These are phyloP conservation scores for Kalmusia sp. DNA, from an alignment of 2,329 filamentous ascomycete genomes.

Conservation along the genomic window DNA sequence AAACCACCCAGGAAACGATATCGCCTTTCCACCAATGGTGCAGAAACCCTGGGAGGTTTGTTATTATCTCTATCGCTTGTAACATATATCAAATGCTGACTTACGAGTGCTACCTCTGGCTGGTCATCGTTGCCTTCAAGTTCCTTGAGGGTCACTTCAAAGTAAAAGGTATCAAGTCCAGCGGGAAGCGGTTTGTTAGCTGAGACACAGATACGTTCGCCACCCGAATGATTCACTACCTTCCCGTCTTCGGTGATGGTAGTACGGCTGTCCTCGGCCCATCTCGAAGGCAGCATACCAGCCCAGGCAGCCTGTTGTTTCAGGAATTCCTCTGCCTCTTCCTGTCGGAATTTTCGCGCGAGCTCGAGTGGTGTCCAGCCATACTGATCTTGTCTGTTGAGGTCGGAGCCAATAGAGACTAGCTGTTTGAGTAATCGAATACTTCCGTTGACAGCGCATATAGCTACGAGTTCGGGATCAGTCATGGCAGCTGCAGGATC, in stretches of 20 bases:
- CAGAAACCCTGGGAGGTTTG: conserved; percentile 1
- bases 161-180: conserved; percentile 15
- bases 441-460: conserved; percentile 19
- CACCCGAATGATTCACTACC: conserved; percentile 1
- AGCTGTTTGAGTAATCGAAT: conserved; percentile 17
- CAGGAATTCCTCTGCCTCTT: conserved; percentile 11
- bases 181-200: conserved; percentile 17
- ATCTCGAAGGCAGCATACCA: conserved; percentile 11
- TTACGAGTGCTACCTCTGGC: neutral
- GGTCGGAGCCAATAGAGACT: conserved; percentile 7
- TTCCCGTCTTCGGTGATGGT: neutral
- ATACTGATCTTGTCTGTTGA: conserved; percentile 16
- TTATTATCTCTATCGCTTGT: too few relatives aligned
- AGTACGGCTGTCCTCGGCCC: neutral
- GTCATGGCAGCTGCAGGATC: conserved; percentile 6
- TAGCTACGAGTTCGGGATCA: conserved; percentile 17
- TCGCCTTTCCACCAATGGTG: conserved; percentile 5
- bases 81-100: too few relatives aligned
- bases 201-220: conserved; percentile 5
- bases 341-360: conserved; percentile 8
- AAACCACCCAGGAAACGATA: conserved; percentile 8
- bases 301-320: conserved; percentile 14
- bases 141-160: conserved; percentile 12
- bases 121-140: neutral
- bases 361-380: conserved; percentile 20